Conservation (phyloP, 768 basidiomycete species). For the Termitomyces titanicus region DNA sequence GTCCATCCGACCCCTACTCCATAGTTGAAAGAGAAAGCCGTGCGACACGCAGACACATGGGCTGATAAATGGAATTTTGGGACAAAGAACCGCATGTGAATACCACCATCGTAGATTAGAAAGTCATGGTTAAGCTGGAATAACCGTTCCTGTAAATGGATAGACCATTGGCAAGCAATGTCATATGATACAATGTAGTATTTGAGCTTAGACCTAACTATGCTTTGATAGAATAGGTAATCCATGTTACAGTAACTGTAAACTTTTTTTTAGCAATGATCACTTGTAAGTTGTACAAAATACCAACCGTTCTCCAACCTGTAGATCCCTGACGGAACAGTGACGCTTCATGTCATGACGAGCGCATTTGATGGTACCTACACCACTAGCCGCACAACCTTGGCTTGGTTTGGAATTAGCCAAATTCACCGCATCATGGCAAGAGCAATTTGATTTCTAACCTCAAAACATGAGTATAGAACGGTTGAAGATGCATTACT, state of each 20-base stretch:
- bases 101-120: not conserved
- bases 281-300: not conserved
- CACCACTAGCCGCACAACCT: constrained; percentile 23
- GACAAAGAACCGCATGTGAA: constrained; percentile 16
- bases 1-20: constrained; percentile 22
- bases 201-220: not conserved
- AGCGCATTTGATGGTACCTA: constrained; percentile 24
- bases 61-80: constrained; percentile 25
- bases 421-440: constrained; percentile 25
- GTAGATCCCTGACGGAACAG: constrained; percentile 23
- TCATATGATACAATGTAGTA: constrained; percentile 17
- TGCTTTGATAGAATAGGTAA: constrained; percentile 15
- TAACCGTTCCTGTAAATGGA: constrained; percentile 14
- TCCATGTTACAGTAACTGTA: constrained; percentile 27
- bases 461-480: not conserved
- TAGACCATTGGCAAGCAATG: constrained; percentile 19
- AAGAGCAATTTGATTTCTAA: constrained; percentile 26
- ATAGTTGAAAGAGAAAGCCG: constrained; percentile 19
- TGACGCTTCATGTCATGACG: constrained; percentile 27
- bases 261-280: not conserved
- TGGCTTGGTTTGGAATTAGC: constrained; percentile 15
- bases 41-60: constrained; percentile 21
- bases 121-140: constrained; percentile 3
- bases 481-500: constrained; percentile 5
- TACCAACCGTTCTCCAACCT: constrained; percentile 28